Evolutionary conservation across 768 basidiomycete species (phyloP), one percentile per base, ranked within the genome.

Genomic region (Russula sp.): DNA sequence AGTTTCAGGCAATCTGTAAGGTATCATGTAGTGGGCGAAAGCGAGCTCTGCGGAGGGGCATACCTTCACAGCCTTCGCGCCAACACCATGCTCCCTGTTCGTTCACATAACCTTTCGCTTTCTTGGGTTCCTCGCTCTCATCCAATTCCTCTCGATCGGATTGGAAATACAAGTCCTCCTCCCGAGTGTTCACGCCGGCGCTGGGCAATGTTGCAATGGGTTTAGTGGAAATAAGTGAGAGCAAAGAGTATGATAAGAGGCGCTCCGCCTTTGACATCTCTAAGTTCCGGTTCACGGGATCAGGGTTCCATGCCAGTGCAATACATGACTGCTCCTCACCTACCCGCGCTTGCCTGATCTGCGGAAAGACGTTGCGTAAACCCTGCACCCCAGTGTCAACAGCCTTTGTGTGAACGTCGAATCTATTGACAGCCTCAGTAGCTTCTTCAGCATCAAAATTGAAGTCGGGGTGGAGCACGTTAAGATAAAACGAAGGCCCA

Each of bases 61-160:
- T 69, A 89, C 90, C 85, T 72, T 81, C 74, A 72, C 92, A 93
- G 3, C 79, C 80, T 59, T 94, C 90, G 28, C 85, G 80, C 91
- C 92, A 95, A 73, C 91, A 92, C 89, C 92, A 90, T 3, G 89
- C 91, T 1, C 89, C 87, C 28, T 89, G 83, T 10, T 79, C 77
- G 67, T 92, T 93, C 59, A 85, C 69, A 56, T 88, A 71, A 0
- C 88, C 87, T 62, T 80, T 83, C n/a, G 72, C 72, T 60, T 79
- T 79, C 42, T 70, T 60, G 24, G 49, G 55, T 34, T 70, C 66
- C 5, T 64, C 53, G 69, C 8, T 8, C 65, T 73, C 69, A 24
- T 70, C 71, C 4, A 74, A 67, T 16, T 75, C 74, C 14, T 79
- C 80, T 58, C 75, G 74, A 56, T 84, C 82, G 40, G 85, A 82